Evolutionary conservation across 1,139 yeast genomes (phyloP).

Genomic region (Saccharomyces hybrid): DNA sequence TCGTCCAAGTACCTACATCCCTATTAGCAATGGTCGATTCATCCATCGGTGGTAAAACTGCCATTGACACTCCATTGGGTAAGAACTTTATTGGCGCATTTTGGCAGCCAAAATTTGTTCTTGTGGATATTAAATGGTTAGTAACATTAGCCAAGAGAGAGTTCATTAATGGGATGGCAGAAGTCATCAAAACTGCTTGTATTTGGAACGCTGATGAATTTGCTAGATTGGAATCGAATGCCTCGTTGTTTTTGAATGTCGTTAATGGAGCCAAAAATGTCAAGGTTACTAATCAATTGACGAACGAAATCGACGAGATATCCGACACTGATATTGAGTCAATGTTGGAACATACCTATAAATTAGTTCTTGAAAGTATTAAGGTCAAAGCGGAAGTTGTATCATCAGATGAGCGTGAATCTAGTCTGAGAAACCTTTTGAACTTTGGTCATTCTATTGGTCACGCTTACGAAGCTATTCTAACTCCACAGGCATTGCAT

Average conservation of each 20-base stretch:
- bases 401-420: conserved; percentile 89
- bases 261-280: conserved; percentile 41
- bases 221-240: conserved; percentile 69
- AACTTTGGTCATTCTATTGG: conserved; percentile 98
- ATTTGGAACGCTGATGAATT: conserved; percentile 93
- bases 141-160: conserved; percentile 88
- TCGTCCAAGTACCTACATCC: conserved; percentile 91
- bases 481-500: conserved; percentile 92
- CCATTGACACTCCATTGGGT: conserved; percentile 96
- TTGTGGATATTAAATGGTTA: conserved; percentile 82
- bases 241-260: conserved; percentile 52
- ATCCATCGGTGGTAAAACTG: conserved; percentile 97
- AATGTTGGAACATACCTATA: conserved; percentile 66
- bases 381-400: conserved; percentile 92
- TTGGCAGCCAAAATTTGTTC: conserved; percentile 89
- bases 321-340: conserved; percentile 52
- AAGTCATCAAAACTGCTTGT: conserved; percentile 96
- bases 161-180: conserved; percentile 97
- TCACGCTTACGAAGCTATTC: conserved; percentile 94
- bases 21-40: conserved; percentile 96
- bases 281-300: conserved; percentile 36
- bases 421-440: conserved; percentile 83
- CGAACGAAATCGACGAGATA: conserved; percentile 27
- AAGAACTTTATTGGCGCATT: conserved; percentile 96
- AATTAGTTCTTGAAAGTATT: conserved; percentile 79